Evolutionary conservation across 371 early-diverging fungal species (phyloP).

Genomic region (Massospora cicadina): DNA sequence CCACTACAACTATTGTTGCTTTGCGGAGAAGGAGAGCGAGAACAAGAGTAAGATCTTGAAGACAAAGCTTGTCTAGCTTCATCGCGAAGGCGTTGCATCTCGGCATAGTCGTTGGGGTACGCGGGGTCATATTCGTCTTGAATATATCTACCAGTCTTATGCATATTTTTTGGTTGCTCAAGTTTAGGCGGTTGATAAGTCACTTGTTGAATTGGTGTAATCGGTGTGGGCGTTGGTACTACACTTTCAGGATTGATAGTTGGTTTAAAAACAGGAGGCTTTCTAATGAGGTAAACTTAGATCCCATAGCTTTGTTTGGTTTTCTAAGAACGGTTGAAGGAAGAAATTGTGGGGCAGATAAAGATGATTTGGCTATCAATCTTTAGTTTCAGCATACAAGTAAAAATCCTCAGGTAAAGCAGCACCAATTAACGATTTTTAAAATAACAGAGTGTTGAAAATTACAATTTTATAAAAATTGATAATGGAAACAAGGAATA

Average conservation of each 20-base stretch:
- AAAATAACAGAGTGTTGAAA: not conserved
- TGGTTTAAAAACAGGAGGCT: not conserved
- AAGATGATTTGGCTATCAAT: not conserved
- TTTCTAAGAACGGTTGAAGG: not conserved
- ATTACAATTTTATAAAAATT: not conserved
- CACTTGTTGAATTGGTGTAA: not conserved
- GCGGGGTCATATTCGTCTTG: not conserved
- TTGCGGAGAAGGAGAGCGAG: not conserved
- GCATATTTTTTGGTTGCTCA: not conserved
- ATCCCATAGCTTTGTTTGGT: not conserved
- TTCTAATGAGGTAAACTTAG: not conserved
- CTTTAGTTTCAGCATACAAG: not conserved
- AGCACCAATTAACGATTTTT: not conserved
- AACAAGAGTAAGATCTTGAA: not conserved
- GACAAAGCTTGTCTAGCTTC: not conserved
- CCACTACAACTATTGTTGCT: not conserved
- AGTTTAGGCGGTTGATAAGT: not conserved
- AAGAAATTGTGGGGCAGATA: not conserved
- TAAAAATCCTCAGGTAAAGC: not conserved
- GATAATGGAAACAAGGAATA: not conserved
- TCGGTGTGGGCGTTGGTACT: not conserved
- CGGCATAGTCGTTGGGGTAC: not conserved
- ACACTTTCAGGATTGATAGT: not conserved
- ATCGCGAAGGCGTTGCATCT: not conserved
- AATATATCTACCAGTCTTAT: not conserved